Base-by-base conservation (phyloP, 768 basidiomycete genomes). In the Lactarius evosmus region DNA sequence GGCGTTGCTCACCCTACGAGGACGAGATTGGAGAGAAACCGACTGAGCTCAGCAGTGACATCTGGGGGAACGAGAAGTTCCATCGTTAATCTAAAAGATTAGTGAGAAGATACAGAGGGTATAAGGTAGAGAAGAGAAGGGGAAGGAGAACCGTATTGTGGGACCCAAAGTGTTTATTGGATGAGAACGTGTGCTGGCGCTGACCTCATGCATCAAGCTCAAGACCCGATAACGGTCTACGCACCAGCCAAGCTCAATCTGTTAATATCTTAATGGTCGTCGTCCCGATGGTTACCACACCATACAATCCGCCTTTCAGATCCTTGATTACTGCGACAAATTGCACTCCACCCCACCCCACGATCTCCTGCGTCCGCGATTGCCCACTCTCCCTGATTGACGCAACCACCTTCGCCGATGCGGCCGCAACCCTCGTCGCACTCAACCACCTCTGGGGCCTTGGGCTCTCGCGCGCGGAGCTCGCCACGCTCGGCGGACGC, bases 1-100 rank as follows among this genome's bases (percentile, higher is more conserved):
- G n/a, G n/a, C n/a, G n/a, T n/a, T n/a, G n/a, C n/a, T n/a, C n/a
- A n/a, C n/a, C n/a, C n/a, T n/a, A n/a, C 91, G 46, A 90, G 78
- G 3, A 93, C 88, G 25, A 93, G 84, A 75, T 93, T 92, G 11
- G 88, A 87, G 44, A 93, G 83, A 65, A 92, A 90, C 75, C 92
- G 91, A 0, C 87, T 91, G 67, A 92, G 81, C 70, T 92, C 89
- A 19, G 78, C 75, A 7, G 87, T 86, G 51, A 91, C 88, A 73
- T 91, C 87, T 61, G 85, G 81, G 0, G 87, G 82, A 16, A 77
- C 75, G 53, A 67, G 59, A 14, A 60, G 52, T 22, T 67, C 67
- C 67, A 67, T 62, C 56, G 14, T 58, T 9, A 30, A 55, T 65
- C 40, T 40, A 9, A 56, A 38, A 41, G 19, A 40, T 22, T 9